These are phyloP conservation scores for Daldinia childiae DNA, from an alignment of 495 filamentous ascomycete species.

Conservation along the genomic window DNA sequence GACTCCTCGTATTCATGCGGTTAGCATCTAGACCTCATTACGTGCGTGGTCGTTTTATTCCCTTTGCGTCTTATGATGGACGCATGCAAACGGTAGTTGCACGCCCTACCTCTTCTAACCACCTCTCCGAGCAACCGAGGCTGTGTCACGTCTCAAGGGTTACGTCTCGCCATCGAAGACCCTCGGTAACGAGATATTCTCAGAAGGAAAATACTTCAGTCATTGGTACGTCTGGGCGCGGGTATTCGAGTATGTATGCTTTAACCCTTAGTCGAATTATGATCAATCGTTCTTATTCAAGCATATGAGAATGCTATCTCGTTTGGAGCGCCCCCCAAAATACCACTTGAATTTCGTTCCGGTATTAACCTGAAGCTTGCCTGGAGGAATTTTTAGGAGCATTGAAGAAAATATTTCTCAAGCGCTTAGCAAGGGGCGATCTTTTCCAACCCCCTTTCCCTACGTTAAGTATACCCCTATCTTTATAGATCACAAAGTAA, in stretches of 20 bases:
- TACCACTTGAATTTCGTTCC: not conserved
- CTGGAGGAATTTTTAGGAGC: too few relatives aligned
- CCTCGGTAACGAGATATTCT: not conserved
- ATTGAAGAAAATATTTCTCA: not conserved
- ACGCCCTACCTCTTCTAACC: not conserved
- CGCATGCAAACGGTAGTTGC: not conserved
- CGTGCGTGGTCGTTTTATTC: not conserved
- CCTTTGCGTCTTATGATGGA: not conserved
- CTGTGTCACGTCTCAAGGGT: not conserved
- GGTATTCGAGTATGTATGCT: not conserved
- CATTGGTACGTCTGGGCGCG: not conserved
- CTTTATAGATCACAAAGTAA: not conserved
- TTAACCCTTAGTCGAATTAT: not conserved
- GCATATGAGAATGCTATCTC: not conserved
- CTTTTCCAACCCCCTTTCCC: not conserved
- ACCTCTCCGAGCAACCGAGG: not conserved
- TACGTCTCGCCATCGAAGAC: not conserved
- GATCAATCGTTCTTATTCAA: not conserved
- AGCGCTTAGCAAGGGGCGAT: not conserved
- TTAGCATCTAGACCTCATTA: slow-evolving; percentile 2
- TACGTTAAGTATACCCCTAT: not conserved
- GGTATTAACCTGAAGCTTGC: not conserved
- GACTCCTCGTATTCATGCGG: not conserved
- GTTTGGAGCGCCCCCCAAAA: not conserved
- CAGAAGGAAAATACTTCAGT: not conserved